Evolutionary conservation across 83 land plant species (phyloP).

Genomic region (Diphasiastrum complanatum): DNA sequence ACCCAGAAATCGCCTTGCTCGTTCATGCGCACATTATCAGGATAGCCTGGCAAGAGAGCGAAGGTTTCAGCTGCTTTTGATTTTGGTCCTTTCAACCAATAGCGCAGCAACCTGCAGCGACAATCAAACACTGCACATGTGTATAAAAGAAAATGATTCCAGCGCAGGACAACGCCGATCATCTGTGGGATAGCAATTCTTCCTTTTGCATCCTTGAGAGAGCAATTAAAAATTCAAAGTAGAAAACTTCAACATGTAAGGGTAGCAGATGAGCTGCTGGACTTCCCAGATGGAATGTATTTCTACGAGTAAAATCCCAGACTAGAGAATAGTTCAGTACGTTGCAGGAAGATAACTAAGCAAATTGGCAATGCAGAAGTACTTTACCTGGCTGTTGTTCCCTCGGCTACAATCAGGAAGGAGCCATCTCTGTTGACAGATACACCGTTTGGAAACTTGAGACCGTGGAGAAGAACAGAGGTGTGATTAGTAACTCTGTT

Average conservation of each 20-base stretch:
- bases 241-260: no score
- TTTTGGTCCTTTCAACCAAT: conserved; percentile 46
- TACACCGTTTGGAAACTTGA: conserved; percentile 66
- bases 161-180: neutral
- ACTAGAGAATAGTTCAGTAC: neutral
- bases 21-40: conserved; percentile 37
- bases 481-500: conserved; percentile 48
- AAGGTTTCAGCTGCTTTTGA: conserved; percentile 29
- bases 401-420: conserved; percentile 50
- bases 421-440: conserved; percentile 63
- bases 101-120: conserved; percentile 26
- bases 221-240: no score
- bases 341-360: neutral
- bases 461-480: conserved; percentile 40
- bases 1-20: conserved; percentile 46
- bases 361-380: neutral
- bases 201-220: no score
- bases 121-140: neutral
- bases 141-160: neutral
- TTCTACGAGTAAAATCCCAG: no score
- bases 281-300: no score
- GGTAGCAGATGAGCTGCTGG: no score
- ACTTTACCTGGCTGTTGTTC: conserved; percentile 44
- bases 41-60: conserved; percentile 30
- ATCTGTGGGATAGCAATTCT: no score